These are phyloP conservation scores for Pholiota conissans DNA, from an alignment of 768 basidiomycete species.

Conservation along the genomic window DNA sequence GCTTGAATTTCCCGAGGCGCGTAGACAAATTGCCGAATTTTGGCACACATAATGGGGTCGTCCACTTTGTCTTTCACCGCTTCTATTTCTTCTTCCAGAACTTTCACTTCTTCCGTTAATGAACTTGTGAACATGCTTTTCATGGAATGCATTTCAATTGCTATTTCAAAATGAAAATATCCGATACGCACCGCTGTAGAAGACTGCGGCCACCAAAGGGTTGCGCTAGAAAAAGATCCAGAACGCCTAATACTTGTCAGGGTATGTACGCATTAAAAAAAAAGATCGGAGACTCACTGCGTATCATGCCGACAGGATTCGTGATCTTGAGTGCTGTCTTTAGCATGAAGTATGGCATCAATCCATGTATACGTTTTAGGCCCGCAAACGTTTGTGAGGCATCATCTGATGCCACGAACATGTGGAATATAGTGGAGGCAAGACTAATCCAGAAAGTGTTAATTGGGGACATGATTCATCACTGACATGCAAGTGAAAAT, in stretches of 20 bases:
- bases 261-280: not conserved
- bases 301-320: constrained; percentile 96
- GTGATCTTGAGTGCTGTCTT: constrained; percentile 90
- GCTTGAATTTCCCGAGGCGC: constrained; percentile 89
- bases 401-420: constrained; percentile 89
- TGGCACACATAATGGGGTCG: constrained; percentile 84
- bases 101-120: constrained; percentile 84
- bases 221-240: constrained; percentile 95
- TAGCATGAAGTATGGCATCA: constrained; percentile 98
- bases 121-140: constrained; percentile 93
- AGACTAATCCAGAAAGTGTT: constrained; percentile 48
- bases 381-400: constrained; percentile 86
- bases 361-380: constrained; percentile 89
- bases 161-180: not conserved
- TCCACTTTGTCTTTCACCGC: constrained; percentile 87
- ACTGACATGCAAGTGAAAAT: not conserved
- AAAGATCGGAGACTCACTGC: constrained; percentile 57
- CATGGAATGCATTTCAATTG: constrained; percentile 1
- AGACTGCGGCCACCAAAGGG: constrained; percentile 94
- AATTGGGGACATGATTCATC: not conserved
- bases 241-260: constrained; percentile 43
- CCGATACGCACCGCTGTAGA: constrained; percentile 68
- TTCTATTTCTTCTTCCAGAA: constrained; percentile 84
- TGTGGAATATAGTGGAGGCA: constrained; percentile 95
- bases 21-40: constrained; percentile 82